Evolutionary conservation across 306 rosid species (phyloP), one percentile per base, ranked within the genome.

Genomic region (Sicyos baderoa): DNA sequence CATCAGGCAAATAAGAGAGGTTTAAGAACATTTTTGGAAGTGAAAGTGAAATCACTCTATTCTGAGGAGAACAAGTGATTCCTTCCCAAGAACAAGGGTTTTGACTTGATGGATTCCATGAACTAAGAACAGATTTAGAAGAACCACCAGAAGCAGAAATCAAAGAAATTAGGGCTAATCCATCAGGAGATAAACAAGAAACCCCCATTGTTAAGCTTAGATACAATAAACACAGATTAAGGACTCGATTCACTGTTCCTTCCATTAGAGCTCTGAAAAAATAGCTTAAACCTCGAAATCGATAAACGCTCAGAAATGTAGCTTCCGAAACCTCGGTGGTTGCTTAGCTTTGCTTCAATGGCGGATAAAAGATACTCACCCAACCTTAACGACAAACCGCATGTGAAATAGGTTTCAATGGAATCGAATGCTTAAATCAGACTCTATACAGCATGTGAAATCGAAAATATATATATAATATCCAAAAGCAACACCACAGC

Each of bases 51-150:
- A 88, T 94, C 29, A 94, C 97, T 81, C 96, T 86, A 66, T 80
- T 80, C 73, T 88, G 96, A 17, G 97, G 90, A 14, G 96, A 89
- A 66, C 99, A 94, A 22, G 92, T 82, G 29, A 94, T 74, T 15
- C 97, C 99, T 25, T 77, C 76, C 99, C 99, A 94, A 68, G 95
- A 84, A 83, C 99, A 94, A 4, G 99, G 99, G 18, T 93, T 90
- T 63, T 75, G 72, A 75, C 85, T 82, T 76, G 94, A 81, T 14
- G 95, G 89, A 73, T 82, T 84, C 99, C 99, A 94, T 58, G 99
- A 81, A 35, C 91, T 87, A 40, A 88, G 85, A 70, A 85, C 82
- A 70, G 91, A 84, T n/a, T n/a, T n/a, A 63, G 88, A 73, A 11
- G 95, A 73, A n/a, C 86, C 79, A 22, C 73, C 84, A 73, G 80